Evolutionary conservation across 768 basidiomycete species (phyloP).

Genomic region (Phaeotremella skinneri): DNA sequence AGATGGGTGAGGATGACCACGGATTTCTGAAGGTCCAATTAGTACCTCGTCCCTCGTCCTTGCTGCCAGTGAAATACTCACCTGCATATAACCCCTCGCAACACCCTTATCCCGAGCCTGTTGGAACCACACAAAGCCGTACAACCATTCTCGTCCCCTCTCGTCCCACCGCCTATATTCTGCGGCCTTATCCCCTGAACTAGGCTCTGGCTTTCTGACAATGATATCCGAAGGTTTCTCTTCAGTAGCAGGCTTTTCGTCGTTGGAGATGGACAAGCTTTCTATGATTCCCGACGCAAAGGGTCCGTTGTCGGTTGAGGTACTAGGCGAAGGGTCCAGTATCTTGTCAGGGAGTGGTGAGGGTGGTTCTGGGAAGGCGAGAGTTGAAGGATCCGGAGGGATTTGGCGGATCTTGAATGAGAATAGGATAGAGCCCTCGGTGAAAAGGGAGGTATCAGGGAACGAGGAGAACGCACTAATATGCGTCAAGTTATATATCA

Average conservation of each 20-base stretch:
- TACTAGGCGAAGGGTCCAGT: background rate
- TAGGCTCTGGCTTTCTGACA: slow-evolving; percentile 6
- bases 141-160: slow-evolving; percentile 50
- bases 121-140: slow-evolving; percentile 52
- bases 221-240: background rate
- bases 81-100: slow-evolving; percentile 51
- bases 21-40: slow-evolving; percentile 59
- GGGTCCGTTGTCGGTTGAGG: background rate
- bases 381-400: slow-evolving; percentile 37
- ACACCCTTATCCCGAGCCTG: slow-evolving; percentile 47
- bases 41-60: background rate
- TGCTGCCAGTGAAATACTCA: slow-evolving; percentile 17
- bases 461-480: slow-evolving; percentile 85
- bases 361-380: slow-evolving; percentile 38
- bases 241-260: background rate
- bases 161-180: slow-evolving; percentile 52
- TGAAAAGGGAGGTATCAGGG: slow-evolving; percentile 81
- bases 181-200: slow-evolving; percentile 41
- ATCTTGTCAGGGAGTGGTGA: slow-evolving; percentile 41
- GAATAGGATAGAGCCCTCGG: slow-evolving; percentile 77
- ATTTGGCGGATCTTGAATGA: slow-evolving; percentile 74
- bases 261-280: background rate
- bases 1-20: slow-evolving; percentile 77
- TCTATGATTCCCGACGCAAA: background rate
- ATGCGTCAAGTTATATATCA: background rate